Percentiles rank a stretch among this genome's conserved stretches.
These are phyloP conservation scores for Mycosphaerella sp. DNA, from an alignment of 2,329 filamentous ascomycete species.

Conservation along the genomic window DNA sequence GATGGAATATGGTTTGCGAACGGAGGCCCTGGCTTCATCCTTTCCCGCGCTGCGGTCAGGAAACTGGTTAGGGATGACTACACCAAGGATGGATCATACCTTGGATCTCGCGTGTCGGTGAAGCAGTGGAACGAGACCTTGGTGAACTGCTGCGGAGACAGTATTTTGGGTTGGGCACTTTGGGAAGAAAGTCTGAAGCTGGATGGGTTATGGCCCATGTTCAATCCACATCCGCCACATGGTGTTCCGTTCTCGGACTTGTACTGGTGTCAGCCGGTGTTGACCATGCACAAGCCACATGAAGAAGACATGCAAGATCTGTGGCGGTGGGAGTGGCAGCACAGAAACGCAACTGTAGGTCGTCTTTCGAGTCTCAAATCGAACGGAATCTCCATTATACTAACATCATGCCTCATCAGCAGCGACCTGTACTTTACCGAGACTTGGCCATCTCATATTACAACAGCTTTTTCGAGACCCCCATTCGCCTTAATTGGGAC, in stretches of 20 bases:
- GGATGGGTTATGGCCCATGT: conserved; percentile 46
- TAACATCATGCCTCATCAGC: neutral
- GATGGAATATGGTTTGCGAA: conserved; percentile 44
- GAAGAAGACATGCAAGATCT: conserved; percentile 45
- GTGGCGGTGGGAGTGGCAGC: conserved; percentile 43
- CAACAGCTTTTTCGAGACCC: conserved; percentile 15
- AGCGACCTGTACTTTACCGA: conserved; percentile 23
- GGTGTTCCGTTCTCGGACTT: conserved; percentile 42
- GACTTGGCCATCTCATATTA: conserved; percentile 31
- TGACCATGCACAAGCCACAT: conserved; percentile 46
- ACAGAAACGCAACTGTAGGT: conserved; percentile 23
- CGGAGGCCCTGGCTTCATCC: conserved; percentile 45
- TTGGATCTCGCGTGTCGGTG: conserved; percentile 32
- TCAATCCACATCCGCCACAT: conserved; percentile 46
- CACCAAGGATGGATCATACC: conserved; percentile 34
- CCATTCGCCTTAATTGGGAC: conserved; percentile 29
- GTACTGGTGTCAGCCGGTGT: conserved; percentile 48
- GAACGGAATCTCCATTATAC: neutral
- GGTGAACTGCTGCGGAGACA: conserved; percentile 48
- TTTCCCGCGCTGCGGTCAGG: conserved; percentile 43
- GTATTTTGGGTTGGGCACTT: conserved; percentile 44
- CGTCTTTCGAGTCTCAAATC: neutral
- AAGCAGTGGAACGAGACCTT: conserved; percentile 37
- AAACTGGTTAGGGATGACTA: conserved; percentile 33
- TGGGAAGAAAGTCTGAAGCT: conserved; percentile 39